Percentiles rank a stretch among this genome's conserved stretches.
Evolutionary conservation across 139 green algal genomes (phyloP).

Genomic region (Nannochloris sp.): DNA sequence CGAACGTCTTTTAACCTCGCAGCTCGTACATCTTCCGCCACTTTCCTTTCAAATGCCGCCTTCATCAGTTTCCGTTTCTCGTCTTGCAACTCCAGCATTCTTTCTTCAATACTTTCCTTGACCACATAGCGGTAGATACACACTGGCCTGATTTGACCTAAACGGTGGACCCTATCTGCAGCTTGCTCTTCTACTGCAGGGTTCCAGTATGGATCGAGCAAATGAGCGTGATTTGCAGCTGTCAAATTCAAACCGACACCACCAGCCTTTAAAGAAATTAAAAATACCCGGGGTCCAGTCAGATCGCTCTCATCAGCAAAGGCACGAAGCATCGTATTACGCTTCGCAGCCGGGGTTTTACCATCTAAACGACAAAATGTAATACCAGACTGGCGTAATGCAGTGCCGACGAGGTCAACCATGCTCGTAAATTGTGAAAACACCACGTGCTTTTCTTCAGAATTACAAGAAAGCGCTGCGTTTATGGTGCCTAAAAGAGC

Average conservation of each 20-base stretch:
- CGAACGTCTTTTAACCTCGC: conserved; percentile 44
- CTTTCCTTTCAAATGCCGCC: conserved; percentile 26
- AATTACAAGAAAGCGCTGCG: neutral
- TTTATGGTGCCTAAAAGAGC: conserved; percentile 34
- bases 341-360: conserved; percentile 48
- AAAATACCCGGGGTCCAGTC: conserved; percentile 31
- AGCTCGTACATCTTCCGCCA: conserved; percentile 6
- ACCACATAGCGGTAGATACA: conserved; percentile 41
- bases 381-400: conserved; percentile 30
- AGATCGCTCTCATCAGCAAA: conserved; percentile 48
- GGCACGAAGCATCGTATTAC: conserved; percentile 54
- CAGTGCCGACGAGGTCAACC: conserved; percentile 76
- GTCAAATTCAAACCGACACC: conserved; percentile 83
- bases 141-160: conserved; percentile 56
- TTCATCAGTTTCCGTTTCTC: conserved; percentile 40
- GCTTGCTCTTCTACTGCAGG: conserved; percentile 73
- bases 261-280: conserved; percentile 63
- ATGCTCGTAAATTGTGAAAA: conserved; percentile 89
- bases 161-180: conserved; percentile 51
- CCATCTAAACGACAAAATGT: conserved; percentile 71
- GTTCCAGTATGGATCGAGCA: conserved; percentile 69
- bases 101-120: conserved; percentile 65
- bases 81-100: conserved; percentile 69
- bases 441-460: conserved; percentile 70
- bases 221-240: conserved; percentile 79